These are phyloP conservation scores for Sarcodon aspratus DNA, from an alignment of 768 basidiomycete species.

Conservation along the genomic window DNA sequence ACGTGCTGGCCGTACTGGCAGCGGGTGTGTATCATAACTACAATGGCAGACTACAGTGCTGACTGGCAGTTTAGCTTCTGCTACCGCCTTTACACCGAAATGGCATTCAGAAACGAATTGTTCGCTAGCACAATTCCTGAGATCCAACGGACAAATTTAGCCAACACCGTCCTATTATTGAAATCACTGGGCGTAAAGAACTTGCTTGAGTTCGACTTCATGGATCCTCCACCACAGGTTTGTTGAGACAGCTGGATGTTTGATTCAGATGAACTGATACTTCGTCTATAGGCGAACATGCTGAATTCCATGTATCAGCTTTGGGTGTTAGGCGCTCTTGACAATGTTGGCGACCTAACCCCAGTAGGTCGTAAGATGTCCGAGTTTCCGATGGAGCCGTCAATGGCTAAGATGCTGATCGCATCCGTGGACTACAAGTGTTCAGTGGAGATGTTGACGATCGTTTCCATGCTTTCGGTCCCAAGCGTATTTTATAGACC, in stretches of 20 bases:
- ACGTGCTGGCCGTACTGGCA: conserved; percentile 92
- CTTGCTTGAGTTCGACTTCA: conserved; percentile 96
- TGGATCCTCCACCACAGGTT: conserved; percentile 99
- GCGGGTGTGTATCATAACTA: conserved; percentile 41
- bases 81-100: conserved; percentile 95
- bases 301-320: conserved; percentile 99
- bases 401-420: conserved; percentile 98
- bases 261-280: background rate
- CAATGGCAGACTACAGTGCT: conserved; percentile 1
- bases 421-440: conserved; percentile 89
- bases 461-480: conserved; percentile 97
- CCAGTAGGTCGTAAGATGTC: conserved; percentile 93
- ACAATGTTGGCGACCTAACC: conserved; percentile 96
- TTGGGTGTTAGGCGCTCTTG: conserved; percentile 95
- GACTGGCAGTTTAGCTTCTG: conserved; percentile 52
- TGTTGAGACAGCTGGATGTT: conserved; percentile 1
- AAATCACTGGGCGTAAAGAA: conserved; percentile 98
- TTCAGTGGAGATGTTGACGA: conserved; percentile 93
- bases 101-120: conserved; percentile 92
- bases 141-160: conserved; percentile 95
- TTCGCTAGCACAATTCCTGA: conserved; percentile 96
- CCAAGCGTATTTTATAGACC: conserved; percentile 97
- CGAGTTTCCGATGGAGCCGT: conserved; percentile 99
- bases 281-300: conserved; percentile 66
- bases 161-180: conserved; percentile 89